These are phyloP conservation scores for Pyrus communis DNA, from an alignment of 306 rosid species.

Conservation along the genomic window DNA sequence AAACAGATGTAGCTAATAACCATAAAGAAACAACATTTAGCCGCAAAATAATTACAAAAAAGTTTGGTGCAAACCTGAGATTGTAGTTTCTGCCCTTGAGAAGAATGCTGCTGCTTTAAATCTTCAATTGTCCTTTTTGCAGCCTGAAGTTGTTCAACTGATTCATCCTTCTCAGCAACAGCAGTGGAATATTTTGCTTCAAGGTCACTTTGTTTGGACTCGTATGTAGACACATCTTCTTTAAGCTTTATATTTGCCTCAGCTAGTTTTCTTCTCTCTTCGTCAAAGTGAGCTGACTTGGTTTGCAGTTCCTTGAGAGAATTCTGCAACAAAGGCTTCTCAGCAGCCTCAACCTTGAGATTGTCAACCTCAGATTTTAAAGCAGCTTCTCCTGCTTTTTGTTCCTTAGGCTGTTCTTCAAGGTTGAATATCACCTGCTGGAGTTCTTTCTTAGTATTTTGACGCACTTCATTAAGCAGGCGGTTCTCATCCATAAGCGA, in stretches of 20 bases:
- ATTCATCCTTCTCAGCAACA: conserved; percentile 50
- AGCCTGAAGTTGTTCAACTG: conserved; percentile 38
- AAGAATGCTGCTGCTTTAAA: conserved; percentile 42
- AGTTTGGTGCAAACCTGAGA: conserved; percentile 59
- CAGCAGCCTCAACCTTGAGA: conserved; percentile 51
- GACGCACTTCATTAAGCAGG: conserved; percentile 61
- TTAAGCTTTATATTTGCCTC: conserved; percentile 56
- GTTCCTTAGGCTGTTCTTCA: conserved; percentile 62
- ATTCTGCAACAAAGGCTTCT: conserved; percentile 39
- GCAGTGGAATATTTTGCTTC: conserved; percentile 41
- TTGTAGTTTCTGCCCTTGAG: conserved; percentile 58
- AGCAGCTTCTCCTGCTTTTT: conserved; percentile 43
- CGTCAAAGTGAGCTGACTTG: conserved; percentile 45
- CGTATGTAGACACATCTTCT: conserved; percentile 42
- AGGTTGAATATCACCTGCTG: conserved; percentile 49
- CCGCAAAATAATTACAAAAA: neutral
- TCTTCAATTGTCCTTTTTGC: conserved; percentile 46
- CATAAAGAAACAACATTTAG: no score
- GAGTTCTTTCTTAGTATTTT: conserved; percentile 60
- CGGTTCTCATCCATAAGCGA: conserved; percentile 68
- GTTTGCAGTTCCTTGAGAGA: conserved; percentile 57
- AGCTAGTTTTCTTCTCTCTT: conserved; percentile 40
- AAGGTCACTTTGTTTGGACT: conserved; percentile 50
- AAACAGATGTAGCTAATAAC: no score
- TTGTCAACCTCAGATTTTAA: conserved; percentile 54